Conservation (phyloP, 805 yeast species). For the Wickerhamiella sorbophila region DNA sequence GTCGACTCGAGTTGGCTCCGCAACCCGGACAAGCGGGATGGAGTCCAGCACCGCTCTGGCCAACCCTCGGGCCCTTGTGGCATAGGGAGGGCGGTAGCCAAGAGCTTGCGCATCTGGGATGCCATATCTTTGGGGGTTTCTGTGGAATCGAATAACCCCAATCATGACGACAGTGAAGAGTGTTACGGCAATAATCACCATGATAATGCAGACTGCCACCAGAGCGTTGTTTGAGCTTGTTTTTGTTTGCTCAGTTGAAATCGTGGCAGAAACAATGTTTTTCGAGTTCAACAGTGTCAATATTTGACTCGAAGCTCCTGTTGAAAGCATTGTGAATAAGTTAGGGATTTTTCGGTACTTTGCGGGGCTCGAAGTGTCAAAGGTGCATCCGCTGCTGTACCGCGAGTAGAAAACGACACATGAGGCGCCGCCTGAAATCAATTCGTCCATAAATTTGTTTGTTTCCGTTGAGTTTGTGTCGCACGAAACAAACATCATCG, state of each 20-base stretch:
- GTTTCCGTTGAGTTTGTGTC: constrained; percentile 1
- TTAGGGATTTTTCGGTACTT: constrained; percentile 7
- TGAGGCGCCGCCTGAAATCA: neutral
- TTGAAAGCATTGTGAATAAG: constrained; percentile 6
- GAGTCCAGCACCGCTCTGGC: constrained; percentile 27
- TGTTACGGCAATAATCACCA: constrained; percentile 1
- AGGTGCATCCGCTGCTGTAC: constrained; percentile 3
- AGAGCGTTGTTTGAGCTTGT: neutral
- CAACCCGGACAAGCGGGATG: constrained; percentile 22
- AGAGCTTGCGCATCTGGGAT: constrained; percentile 7
- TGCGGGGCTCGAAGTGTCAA: constrained; percentile 1
- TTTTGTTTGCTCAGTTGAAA: neutral
- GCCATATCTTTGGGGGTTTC: constrained; percentile 26
- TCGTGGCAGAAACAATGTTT: neutral
- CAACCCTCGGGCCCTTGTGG: constrained; percentile 23
- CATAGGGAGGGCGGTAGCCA: constrained; percentile 6
- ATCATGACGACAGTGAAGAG: constrained; percentile 18
- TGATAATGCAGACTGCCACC: constrained; percentile 3
- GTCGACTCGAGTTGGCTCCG: neutral
- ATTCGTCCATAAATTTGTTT: neutral
- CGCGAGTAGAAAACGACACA: constrained; percentile 9
- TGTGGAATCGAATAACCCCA: constrained; percentile 24
- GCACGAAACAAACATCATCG: constrained; percentile 4
- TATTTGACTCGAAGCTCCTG: neutral
- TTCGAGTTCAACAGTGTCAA: neutral